phyloP scores from a whole-genome alignment of 176 grass and related monocot genomes.

The Eremochloa ophiuroides region DNA sequence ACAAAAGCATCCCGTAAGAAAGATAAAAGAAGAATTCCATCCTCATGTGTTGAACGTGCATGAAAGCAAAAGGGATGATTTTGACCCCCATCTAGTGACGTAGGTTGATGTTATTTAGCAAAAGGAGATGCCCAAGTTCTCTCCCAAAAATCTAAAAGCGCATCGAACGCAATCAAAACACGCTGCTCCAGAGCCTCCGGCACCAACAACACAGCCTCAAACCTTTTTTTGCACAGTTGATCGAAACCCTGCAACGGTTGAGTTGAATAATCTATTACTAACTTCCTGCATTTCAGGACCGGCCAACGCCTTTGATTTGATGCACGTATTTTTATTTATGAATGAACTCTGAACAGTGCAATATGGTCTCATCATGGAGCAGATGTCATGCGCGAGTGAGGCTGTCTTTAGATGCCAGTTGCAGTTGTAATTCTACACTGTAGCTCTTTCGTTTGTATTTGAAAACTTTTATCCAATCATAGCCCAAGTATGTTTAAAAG shows the following conservation, averaged over 20 bases:
- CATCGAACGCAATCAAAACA: neutral
- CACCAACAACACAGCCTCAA: neutral
- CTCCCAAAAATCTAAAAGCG: neutral
- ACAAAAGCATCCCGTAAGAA: neutral
- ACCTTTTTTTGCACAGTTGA: neutral
- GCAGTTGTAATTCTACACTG: too few species aligned
- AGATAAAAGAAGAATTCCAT: neutral
- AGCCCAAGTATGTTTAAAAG: too few species aligned
- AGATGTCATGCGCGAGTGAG: constrained; percentile 22
- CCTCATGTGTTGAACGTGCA: constrained; percentile 1
- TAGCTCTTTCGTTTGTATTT: too few species aligned
- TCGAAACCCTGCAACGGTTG: neutral
- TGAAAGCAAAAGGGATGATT: neutral
- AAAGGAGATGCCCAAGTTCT: neutral
- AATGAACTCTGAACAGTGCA: neutral
- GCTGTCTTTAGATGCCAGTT: too few species aligned
- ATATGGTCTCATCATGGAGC: constrained; percentile 18
- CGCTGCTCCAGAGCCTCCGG: neutral
- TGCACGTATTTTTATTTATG: neutral
- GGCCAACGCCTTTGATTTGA: neutral
- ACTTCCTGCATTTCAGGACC: neutral
- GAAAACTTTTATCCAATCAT: too few species aligned
- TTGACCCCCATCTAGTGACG: neutral
- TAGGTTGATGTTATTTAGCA: neutral
- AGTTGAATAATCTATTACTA: neutral